A percentile compares a stretch with the other conserved stretches of the same genome.
These are phyloP conservation scores for Solanum phureja DNA, from an alignment of 257 asterid species.

Conservation along the genomic window DNA sequence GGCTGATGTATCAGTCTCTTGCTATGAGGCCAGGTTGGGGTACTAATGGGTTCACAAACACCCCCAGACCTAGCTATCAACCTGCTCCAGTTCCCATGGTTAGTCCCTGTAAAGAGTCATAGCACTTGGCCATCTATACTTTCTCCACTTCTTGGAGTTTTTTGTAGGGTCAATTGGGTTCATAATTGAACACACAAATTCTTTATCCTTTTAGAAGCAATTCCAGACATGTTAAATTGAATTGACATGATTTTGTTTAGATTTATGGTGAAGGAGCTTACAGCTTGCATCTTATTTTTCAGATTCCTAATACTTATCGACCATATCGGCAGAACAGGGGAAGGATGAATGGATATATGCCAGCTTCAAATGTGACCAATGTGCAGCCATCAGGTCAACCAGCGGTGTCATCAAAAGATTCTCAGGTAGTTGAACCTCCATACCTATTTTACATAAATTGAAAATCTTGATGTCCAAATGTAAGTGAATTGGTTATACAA, in stretches of 20 bases:
- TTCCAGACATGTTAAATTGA: not conserved
- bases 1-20: slow-evolving; percentile 44
- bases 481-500: not conserved
- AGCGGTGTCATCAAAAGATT: slow-evolving; percentile 35
- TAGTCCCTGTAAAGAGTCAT: slow-evolving; percentile 14
- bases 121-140: not conserved
- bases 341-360: slow-evolving; percentile 36
- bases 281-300: not conserved
- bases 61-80: slow-evolving; percentile 36
- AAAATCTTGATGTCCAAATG: not conserved
- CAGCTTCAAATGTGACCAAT: slow-evolving; percentile 15
- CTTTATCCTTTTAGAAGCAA: not conserved
- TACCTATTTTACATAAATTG: not conserved
- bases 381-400: slow-evolving; percentile 20
- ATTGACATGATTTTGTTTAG: not conserved
- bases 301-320: slow-evolving; percentile 49
- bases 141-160: not conserved
- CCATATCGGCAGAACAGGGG: slow-evolving; percentile 55
- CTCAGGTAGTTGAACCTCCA: slow-evolving; percentile 35
- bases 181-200: not conserved
- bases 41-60: slow-evolving; percentile 37
- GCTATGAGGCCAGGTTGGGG: slow-evolving; percentile 76
- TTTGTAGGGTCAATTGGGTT: not conserved
- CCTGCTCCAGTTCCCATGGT: slow-evolving; percentile 54
- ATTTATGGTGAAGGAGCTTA: not conserved